These are phyloP conservation scores for Ogataea methanolica DNA, from an alignment of 805 yeast species.

Conservation along the genomic window DNA sequence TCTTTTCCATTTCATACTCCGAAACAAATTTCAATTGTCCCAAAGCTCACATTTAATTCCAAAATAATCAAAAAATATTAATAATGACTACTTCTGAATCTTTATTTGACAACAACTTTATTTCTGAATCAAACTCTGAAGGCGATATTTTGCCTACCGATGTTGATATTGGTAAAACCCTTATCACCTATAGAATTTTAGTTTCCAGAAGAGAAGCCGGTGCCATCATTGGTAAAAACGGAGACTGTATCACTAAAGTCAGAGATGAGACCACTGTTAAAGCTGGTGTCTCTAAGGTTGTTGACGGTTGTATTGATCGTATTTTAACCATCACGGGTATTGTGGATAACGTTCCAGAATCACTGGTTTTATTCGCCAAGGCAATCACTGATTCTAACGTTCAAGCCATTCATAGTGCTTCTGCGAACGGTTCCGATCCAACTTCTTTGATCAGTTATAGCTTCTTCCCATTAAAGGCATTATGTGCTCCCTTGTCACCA, in stretches of 20 bases:
- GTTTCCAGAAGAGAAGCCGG: conserved; percentile 88
- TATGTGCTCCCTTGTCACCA: conserved; percentile 46
- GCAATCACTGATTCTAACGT: conserved; percentile 47
- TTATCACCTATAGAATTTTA: conserved; percentile 48
- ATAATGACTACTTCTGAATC: conserved; percentile 28
- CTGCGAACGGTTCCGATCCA: conserved; percentile 26
- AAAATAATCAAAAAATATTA: background rate
- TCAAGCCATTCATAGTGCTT: conserved; percentile 18
- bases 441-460: conserved; percentile 36
- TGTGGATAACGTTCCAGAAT: conserved; percentile 61
- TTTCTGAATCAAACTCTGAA: conserved; percentile 14
- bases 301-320: conserved; percentile 77
- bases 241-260: conserved; percentile 69
- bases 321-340: conserved; percentile 76
- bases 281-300: conserved; percentile 81
- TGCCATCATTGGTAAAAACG: conserved; percentile 82
- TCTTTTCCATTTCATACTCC: background rate
- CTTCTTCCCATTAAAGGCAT: conserved; percentile 56
- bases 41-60: background rate
- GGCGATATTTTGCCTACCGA: conserved; percentile 20
- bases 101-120: conserved; percentile 28
- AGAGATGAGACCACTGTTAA: conserved; percentile 73
- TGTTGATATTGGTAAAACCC: conserved; percentile 24
- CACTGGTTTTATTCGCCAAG: conserved; percentile 65
- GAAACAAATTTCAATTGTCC: background rate